Base-by-base conservation (phyloP, 2,329 filamentous ascomycete genomes). In the Diaporthe velutina region DNA sequence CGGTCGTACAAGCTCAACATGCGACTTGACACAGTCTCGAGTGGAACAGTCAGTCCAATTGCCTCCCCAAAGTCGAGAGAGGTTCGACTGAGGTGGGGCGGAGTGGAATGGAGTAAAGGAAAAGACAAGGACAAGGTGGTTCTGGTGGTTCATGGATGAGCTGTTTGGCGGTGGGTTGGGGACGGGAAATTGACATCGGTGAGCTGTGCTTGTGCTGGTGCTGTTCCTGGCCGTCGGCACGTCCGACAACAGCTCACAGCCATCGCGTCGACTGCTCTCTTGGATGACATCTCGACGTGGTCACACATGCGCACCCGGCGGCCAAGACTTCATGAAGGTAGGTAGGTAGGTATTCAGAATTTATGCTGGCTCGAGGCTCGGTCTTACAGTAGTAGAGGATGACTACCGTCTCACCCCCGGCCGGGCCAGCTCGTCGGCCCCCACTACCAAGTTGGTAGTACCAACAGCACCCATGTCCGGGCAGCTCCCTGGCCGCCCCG, bases 161-260 rank as follows among this genome's bases (percentile, higher is more conserved):
- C 45, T 67, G 45, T 67, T 35, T 25, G 30, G 61, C 42, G 45
- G 61, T 67, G 61, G 45, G 17, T 28, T 68, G 64, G 64, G n/a
- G 30, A 40, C n/a, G 48, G 48, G 48, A 40, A 30, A 54, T 40
- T 40, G 64, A 28, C 64, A 28, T 54, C n/a, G 33, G 48, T 28
- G n/a, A 28, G 28, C 40, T 54, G 64, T 19, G 22, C 45, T 67
- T 30, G 6, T 52, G 48, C 45, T 38, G 48, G 13, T 42, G 35
- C 38, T 25, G 19, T 50, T 15, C 28, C 28, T 30, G 33, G 33
- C 64, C n/a, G 10, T 30, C 64, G 48, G 64, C 64, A 40, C 64
- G 48, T 52, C 64, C 48, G 64, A 68, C 64, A 40, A 68, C 64
- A 54, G 48, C 48, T 54, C 64, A 38, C 48, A 54, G 33, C 64